A percentile compares a stretch with the other conserved stretches of the same genome.
Evolutionary conservation across 1,139 yeast species (phyloP).

Genomic region (Pichia sp.): DNA sequence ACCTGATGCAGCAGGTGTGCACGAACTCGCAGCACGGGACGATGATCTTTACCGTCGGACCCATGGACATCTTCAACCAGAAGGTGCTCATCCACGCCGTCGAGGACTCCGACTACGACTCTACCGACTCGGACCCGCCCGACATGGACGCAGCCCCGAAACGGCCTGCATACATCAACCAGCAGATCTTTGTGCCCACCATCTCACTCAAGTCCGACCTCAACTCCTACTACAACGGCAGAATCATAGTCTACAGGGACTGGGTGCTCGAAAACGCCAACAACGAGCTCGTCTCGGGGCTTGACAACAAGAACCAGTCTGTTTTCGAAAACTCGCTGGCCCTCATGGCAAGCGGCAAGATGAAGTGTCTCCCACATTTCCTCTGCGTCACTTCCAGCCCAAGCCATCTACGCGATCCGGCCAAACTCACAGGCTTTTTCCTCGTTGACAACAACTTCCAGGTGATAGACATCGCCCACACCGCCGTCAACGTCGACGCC

Average conservation of each 20-base stretch:
- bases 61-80: slow-evolving; percentile 27
- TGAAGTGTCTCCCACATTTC: slow-evolving; percentile 21
- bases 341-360: slow-evolving; percentile 8
- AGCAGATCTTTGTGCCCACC: slow-evolving; percentile 29
- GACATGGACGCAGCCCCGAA: slow-evolving; percentile 1
- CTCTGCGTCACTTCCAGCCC: slow-evolving; percentile 11
- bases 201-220: slow-evolving; percentile 27
- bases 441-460: slow-evolving; percentile 22
- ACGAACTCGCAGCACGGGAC: slow-evolving; percentile 2
- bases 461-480: slow-evolving; percentile 18
- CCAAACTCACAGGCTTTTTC: slow-evolving; percentile 19
- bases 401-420: not conserved
- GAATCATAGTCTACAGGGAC: slow-evolving; percentile 30
- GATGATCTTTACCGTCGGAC: slow-evolving; percentile 26
- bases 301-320: slow-evolving; percentile 2
- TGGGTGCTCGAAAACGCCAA: slow-evolving; percentile 25
- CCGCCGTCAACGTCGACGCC: not conserved
- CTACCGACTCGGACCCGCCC: slow-evolving; percentile 8
- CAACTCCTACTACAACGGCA: slow-evolving; percentile 26
- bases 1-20: slow-evolving; percentile 7
- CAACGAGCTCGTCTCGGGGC: slow-evolving; percentile 8
- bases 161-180: slow-evolving; percentile 19
- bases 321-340: slow-evolving; percentile 14
- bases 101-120: slow-evolving; percentile 8
- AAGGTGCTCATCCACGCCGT: slow-evolving; percentile 16